A percentile compares a stretch with the other conserved stretches of the same genome.
These are phyloP conservation scores for Simmondsia chinensis DNA, from an alignment of 148 eudicot species.

Conservation along the genomic window DNA sequence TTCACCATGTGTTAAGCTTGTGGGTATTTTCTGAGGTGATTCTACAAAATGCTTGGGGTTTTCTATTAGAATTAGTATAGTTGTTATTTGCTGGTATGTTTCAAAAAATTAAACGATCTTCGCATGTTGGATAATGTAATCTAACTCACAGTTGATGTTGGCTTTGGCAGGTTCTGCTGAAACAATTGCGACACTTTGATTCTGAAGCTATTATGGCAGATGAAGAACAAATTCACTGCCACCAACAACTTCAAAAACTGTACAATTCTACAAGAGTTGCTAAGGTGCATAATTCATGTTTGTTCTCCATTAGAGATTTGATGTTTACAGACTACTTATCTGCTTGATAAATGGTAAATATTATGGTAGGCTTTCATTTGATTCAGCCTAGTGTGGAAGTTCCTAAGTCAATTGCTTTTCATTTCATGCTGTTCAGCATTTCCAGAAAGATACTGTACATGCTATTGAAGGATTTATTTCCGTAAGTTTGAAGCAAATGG, in stretches of 20 bases:
- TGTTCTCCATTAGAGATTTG: no score
- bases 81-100: no score
- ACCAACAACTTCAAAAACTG: constrained; percentile 45
- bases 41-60: no score
- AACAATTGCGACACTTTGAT: constrained; percentile 62
- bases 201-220: constrained; percentile 36
- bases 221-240: constrained; percentile 45
- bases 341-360: no score
- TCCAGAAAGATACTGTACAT: constrained; percentile 63
- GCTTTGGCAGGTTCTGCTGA: constrained; percentile 43
- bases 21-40: no score
- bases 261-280: constrained; percentile 68
- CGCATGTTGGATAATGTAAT: no score
- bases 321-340: no score
- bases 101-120: no score
- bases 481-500: constrained; percentile 61
- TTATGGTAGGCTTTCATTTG: no score
- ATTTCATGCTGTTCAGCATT: constrained; percentile 46
- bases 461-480: constrained; percentile 60
- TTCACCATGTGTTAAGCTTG: no score
- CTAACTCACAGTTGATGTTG: background rate
- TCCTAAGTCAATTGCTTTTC: constrained; percentile 4
- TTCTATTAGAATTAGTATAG: no score
- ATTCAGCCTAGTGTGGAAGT: background rate
- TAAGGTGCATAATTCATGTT: constrained; percentile 47